phyloP scores from a whole-genome alignment of 108 stramenopile species.

The Conticribra weissflogii region DNA sequence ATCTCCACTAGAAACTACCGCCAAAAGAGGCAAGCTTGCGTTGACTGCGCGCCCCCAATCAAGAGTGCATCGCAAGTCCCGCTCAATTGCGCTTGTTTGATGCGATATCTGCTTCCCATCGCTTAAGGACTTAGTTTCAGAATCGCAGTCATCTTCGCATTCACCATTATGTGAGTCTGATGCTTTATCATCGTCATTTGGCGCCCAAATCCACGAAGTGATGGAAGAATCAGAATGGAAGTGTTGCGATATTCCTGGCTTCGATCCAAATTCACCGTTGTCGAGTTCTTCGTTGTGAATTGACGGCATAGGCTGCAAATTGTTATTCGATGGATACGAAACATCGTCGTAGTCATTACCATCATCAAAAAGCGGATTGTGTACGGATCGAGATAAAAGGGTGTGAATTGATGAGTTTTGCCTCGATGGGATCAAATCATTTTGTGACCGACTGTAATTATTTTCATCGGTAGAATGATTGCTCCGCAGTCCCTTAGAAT shows the following conservation, averaged over 20 bases:
- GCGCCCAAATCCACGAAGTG: constrained; percentile 31
- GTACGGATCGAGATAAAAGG: constrained; percentile 10
- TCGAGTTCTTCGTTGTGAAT: too few species aligned
- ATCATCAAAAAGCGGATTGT: constrained; percentile 35
- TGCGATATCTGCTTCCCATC: too few species aligned
- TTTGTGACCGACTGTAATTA: too few species aligned
- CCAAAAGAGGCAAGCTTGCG: constrained; percentile 19
- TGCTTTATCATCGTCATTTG: not conserved
- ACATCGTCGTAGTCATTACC: constrained; percentile 1
- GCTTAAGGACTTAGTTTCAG: too few species aligned
- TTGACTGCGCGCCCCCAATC: constrained; percentile 18
- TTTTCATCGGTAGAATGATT: too few species aligned
- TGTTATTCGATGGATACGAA: too few species aligned
- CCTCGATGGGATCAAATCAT: constrained; percentile 1
- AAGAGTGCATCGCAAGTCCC: constrained; percentile 12
- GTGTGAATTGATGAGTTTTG: constrained; percentile 20
- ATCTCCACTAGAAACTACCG: constrained; percentile 5
- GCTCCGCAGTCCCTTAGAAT: too few species aligned
- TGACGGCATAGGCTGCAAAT: too few species aligned
- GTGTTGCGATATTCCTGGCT: not conserved
- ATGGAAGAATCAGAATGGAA: constrained; percentile 30
- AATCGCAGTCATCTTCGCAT: too few species aligned
- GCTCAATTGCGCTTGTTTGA: not conserved
- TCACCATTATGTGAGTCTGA: too few species aligned
- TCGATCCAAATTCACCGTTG: not conserved